Base-by-base conservation (phyloP, 2,329 filamentous ascomycete species). In the Albifimbria verrucaria region DNA sequence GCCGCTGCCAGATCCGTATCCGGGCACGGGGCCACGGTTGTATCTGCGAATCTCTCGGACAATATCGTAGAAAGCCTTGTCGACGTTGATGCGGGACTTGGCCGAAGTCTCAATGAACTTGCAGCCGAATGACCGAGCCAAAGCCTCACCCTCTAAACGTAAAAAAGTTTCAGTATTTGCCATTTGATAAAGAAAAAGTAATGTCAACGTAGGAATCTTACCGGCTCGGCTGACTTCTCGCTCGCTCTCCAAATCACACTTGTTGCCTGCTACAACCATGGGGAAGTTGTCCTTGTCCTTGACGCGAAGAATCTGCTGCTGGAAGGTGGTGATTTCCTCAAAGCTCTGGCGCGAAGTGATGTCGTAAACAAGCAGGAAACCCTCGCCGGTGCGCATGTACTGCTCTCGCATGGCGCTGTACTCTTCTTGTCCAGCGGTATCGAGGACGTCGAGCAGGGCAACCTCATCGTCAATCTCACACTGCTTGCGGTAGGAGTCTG, bases 241-340 rank as follows among this genome's bases (percentile, higher is more conserved):
- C 76, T 99, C 93, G 64, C 81, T 80, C 68, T 97, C 93, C 72
- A 99, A 78, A 90, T 99, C 94, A 77, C 93, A 97, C 82, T 99
- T 99, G 85, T 99, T 99, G 65, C 92, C 94, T 42, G 97, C 94
- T 45, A 99, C 90, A 54, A 97, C 96, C 80, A 99, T 97, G 64
- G 94, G 94, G 80, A 99, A 99, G 74, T 97, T 96, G 77, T 99
- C 94, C 85, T 96, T 97, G 79, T 97, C 94, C 83, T 99, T 99
- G 66, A 99, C 94, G 64, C 94, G 81, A 63, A 99, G 81, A 70
- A 99, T 99, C 76, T 99, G 94, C 80, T 97, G 92, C 76, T 97
- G 92, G 77, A 97, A 97, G 48, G 92, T 96, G 76, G 92, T 89
- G 73, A 99, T 97, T 78, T 99, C 94, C 72, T 99, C 93, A 68